Evolutionary conservation across 2,329 filamentous ascomycete species (phyloP), one percentile per base, ranked within the genome.

Genomic region (Emmonsia crescens): DNA sequence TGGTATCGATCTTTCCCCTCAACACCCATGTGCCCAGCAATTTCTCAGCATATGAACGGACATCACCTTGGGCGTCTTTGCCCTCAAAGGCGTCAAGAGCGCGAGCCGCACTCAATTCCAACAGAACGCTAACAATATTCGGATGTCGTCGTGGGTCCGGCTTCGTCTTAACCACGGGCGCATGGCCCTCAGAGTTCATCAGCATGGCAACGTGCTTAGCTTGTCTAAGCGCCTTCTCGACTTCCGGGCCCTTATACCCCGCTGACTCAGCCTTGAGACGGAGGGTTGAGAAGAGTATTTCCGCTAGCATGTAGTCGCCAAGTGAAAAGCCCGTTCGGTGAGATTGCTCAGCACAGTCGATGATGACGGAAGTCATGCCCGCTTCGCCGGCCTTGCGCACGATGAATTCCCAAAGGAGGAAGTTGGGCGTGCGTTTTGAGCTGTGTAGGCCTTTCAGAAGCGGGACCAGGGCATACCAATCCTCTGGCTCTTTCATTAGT

Each of bases 91-190:
- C 64, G 33, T 73, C 71, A n/a, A 75, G 44, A 2, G 77, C 74
- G 46, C 72, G 70, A n/a, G 76, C 73, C 31, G 79, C 77, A 64
- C 73, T 73, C 19, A 82, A 68, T 59, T 80, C 75, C 8, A 82
- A 68, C 21, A 80, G 63, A 2, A 74, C 68, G 27, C 73, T 78
- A 52, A 78, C 71, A 21, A 80, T 72, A 31, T 75, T 73, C 1
- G 78, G 76, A 60, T 71, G 70, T 54, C 66, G 67, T 64, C 76
- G 75, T 12, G 75, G 71, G 59, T 80, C 74, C 24, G 55, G 36
- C 6, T 66, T 55, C 29, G 66, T 56, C 4, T 65, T 24, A 19
- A 68, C 60, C n/a, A 59, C 52, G 21, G 67, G 63, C 9, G 64
- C 64, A 61, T 77, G 73, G 57, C 73, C 67, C n/a, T 70, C 67